Conservation (phyloP, 306 rosid species). For the Crotalaria pallida region DNA sequence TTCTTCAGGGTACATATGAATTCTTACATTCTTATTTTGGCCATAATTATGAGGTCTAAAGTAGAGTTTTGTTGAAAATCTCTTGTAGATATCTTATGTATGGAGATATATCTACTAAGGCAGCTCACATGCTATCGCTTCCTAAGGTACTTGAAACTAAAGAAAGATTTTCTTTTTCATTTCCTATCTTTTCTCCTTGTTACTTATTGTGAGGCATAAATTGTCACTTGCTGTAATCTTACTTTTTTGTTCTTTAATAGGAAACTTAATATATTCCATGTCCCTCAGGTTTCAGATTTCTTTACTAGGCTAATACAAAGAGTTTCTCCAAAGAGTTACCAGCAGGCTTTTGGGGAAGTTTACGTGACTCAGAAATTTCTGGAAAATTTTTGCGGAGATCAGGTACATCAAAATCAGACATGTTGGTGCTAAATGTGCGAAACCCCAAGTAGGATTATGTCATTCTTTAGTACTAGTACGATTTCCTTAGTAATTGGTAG, state of each 20-base stretch:
- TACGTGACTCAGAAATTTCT: slow-evolving; percentile 79
- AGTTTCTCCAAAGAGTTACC: slow-evolving; percentile 97
- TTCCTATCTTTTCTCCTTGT: neutral
- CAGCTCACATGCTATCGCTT: slow-evolving; percentile 80
- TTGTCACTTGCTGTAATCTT: neutral
- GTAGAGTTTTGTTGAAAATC: neutral
- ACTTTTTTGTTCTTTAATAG: neutral
- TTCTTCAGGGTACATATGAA: neutral
- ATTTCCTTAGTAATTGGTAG: neutral
- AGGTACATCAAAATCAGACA: slow-evolving; percentile 44
- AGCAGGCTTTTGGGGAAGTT: slow-evolving; percentile 85
- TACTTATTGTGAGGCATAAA: neutral
- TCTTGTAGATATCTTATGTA: slow-evolving; percentile 71
- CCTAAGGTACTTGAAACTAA: slow-evolving; percentile 55
- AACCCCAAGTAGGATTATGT: slow-evolving; percentile 3
- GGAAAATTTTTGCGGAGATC: slow-evolving; percentile 89
- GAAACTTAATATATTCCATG: slow-evolving; percentile 8
- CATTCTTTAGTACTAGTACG: neutral
- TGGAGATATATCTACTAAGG: slow-evolving; percentile 83
- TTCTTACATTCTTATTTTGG: slow-evolving; percentile 3
- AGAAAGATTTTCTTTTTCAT: neutral
- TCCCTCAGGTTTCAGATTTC: slow-evolving; percentile 73
- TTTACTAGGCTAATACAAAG: slow-evolving; percentile 87
- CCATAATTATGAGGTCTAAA: slow-evolving; percentile 1
- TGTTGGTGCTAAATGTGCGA: slow-evolving; percentile 3